A percentile compares a stretch with the other conserved stretches of the same genome.
Evolutionary conservation across 306 rosid genomes (phyloP).

Genomic region (Arachis hypogaea): DNA sequence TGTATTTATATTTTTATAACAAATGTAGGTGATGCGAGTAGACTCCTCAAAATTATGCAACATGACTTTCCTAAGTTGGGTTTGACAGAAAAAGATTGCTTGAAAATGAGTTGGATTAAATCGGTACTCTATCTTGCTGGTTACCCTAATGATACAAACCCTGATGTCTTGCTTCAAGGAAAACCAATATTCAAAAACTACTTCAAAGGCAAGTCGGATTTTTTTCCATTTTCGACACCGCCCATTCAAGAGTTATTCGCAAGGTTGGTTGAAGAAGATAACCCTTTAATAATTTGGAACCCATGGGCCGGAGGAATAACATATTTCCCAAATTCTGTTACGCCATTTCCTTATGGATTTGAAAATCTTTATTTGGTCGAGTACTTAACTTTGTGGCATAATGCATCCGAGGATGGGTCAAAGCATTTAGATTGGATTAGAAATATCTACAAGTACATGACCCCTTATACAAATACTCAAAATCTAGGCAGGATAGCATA

Average conservation of each 20-base stretch:
- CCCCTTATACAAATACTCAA: slow-evolving; percentile 66
- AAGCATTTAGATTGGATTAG: slow-evolving; percentile 76
- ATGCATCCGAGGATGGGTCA: slow-evolving; percentile 37
- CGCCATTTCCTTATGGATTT: slow-evolving; percentile 77
- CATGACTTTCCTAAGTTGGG: slow-evolving; percentile 74
- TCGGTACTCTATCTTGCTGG: slow-evolving; percentile 78
- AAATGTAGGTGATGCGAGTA: slow-evolving; percentile 24
- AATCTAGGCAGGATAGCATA: slow-evolving; percentile 57
- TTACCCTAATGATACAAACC: slow-evolving; percentile 57
- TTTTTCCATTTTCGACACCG: slow-evolving; percentile 62
- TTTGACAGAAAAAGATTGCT: slow-evolving; percentile 54
- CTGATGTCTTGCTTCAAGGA: slow-evolving; percentile 65
- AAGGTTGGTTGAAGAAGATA: slow-evolving; percentile 58
- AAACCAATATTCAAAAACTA: slow-evolving; percentile 64
- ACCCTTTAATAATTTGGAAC: slow-evolving; percentile 55
- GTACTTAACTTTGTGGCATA: slow-evolving; percentile 56
- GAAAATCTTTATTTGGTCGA: slow-evolving; percentile 71
- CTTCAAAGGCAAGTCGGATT: slow-evolving; percentile 92
- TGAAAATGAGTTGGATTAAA: slow-evolving; percentile 73
- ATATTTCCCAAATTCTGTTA: slow-evolving; percentile 56
- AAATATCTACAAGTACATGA: slow-evolving; percentile 71
- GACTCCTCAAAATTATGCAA: slow-evolving; percentile 57
- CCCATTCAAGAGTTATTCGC: slow-evolving; percentile 66
- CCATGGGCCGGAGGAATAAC: slow-evolving; percentile 84
- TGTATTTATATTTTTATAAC: too few relatives aligned